Base-by-base conservation (phyloP, 371 early-diverging fungal genomes). In the Mortierella sp. region DNA sequence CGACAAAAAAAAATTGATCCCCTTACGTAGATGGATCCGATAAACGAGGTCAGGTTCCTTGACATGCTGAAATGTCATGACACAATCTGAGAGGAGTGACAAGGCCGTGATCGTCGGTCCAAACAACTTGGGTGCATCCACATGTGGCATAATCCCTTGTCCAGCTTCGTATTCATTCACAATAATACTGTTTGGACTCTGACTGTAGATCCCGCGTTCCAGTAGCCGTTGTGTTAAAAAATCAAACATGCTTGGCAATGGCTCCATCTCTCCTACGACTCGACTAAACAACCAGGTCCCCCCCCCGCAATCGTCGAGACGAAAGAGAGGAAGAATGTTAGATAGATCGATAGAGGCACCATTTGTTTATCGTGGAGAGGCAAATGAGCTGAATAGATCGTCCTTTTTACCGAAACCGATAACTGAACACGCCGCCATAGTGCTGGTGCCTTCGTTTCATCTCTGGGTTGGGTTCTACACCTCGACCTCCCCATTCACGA, bases 131-230 rank as follows among this genome's bases (percentile, higher is more conserved):
- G 90, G 83, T 12, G 87, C 86, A 74, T 91, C 91, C 68, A 76
- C 67, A 71, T 81, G 80, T 0, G 81, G 78, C 81, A 80, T 81
- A 48, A 82, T 81, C 21, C 80, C 93, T 78, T 93, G 93, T 3
- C 90, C 91, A 9, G 80, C 73, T 54, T 89, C 82, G 56, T 93
- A 93, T 71, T 93, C 91, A 68, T 91, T 91, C 9, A 90, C 82
- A n/a, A 90, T 74, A 26, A 89, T 64, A 61, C 86, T 86, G 62
- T 91, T 88, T 3, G 89, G 90, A 18, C 63, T 61, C 13, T 71
- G 50, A 8, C 67, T 67, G 79, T 84, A 86, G 34, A 83, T 64
- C 24, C 51, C 43, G 30, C 50, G 49, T 0, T 63, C 58, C 53
- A 61, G 42, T 14, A 64, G 52, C 21, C 89, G 86, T 27, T 61